Evolutionary conservation across 495 filamentous ascomycete genomes (phyloP), one percentile per base, ranked within the genome.

Genomic region (Apodospora peruviana): DNA sequence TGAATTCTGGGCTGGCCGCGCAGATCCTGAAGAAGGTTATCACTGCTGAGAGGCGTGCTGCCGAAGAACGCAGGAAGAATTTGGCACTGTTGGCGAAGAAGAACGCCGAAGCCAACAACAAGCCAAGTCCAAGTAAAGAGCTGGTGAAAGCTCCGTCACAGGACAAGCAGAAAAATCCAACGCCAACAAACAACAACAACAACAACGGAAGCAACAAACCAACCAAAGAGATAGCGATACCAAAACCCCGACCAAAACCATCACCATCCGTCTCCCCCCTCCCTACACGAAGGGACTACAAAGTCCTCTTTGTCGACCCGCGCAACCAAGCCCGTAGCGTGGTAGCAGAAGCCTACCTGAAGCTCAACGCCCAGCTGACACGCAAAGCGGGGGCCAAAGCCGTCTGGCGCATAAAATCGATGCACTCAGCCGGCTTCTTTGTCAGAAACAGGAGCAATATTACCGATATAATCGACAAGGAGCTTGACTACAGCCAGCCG

Each of bases 341-440:
- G 10, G 41, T 56, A 9, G 60, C 60, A 42, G 54, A 63, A 23
- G 47, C 47, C 22, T 32, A 57, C 9, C 8, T 53, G 22, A 49
- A 41, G 5, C 54, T 63, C n/a, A 35, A 60, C 22, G 40, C 40
- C 5, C 41, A 56, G 4, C 36, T 48, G 3, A 58, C 57, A 9
- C 17, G 25, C 16, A 9, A 25, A 9, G 36, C 45, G 2, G 14
- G 27, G 7, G 25, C 29, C 25, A 32, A 34, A 4, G 44, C 27
- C 24, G 27, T 50, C 45, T 63, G 54, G 54, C 57, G 38, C 17
- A 50, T 63, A 45, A n/a, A 9, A 16, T n/a, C 19, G 5, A 38
- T 51, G 14, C 32, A 40, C 18, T 60, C 57, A 16, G 60, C 55
- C 0, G 60, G 60, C 34, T 60, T 63, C 57, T 63, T 63, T 39